Percentiles rank a stretch among this genome's conserved stretches.
These are phyloP conservation scores for Mycocentrospora acerina DNA, from an alignment of 2,329 filamentous ascomycete species.

Conservation along the genomic window DNA sequence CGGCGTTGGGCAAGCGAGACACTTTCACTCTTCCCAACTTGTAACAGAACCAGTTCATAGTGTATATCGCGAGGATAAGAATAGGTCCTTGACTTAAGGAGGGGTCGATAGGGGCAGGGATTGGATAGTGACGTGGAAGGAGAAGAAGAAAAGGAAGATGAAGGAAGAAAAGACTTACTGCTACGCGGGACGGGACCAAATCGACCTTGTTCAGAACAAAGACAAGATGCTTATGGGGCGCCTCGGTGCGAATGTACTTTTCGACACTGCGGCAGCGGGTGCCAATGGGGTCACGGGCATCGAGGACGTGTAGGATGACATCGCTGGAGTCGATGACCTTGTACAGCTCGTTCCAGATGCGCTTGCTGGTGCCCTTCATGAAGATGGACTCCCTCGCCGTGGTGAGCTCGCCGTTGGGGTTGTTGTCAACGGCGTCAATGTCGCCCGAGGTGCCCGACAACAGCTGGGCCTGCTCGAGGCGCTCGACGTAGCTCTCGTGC, in stretches of 20 bases:
- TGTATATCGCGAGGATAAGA: conserved; percentile 49
- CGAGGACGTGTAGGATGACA: conserved; percentile 71
- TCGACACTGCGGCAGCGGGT: conserved; percentile 88
- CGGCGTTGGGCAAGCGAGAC: conserved; percentile 65
- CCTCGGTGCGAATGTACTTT: conserved; percentile 90
- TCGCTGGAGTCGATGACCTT: conserved; percentile 96
- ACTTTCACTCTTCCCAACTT: conserved; percentile 93
- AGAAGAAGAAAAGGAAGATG: conserved; percentile 8
- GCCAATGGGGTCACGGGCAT: conserved; percentile 51
- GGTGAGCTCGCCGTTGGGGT: conserved; percentile 43
- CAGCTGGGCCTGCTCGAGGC: conserved; percentile 74
- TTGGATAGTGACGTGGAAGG: conserved; percentile 54
- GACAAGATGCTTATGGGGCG: conserved; percentile 92
- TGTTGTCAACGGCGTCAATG: conserved; percentile 52
- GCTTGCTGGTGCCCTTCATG: conserved; percentile 89
- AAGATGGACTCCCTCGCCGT: conserved; percentile 71
- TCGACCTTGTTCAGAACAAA: conserved; percentile 92
- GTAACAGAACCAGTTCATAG: conserved; percentile 94
- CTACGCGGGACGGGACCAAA: conserved; percentile 85
- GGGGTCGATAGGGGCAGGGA: conserved; percentile 51
- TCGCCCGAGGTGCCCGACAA: conserved; percentile 69
- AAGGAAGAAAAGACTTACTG: conserved; percentile 68
- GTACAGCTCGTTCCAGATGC: conserved; percentile 82
- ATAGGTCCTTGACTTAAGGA: conserved; percentile 88
- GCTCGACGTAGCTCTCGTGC: conserved; percentile 78